Base-by-base conservation (phyloP, 2,329 filamentous ascomycete genomes). In the Arthroderma uncinatum region DNA sequence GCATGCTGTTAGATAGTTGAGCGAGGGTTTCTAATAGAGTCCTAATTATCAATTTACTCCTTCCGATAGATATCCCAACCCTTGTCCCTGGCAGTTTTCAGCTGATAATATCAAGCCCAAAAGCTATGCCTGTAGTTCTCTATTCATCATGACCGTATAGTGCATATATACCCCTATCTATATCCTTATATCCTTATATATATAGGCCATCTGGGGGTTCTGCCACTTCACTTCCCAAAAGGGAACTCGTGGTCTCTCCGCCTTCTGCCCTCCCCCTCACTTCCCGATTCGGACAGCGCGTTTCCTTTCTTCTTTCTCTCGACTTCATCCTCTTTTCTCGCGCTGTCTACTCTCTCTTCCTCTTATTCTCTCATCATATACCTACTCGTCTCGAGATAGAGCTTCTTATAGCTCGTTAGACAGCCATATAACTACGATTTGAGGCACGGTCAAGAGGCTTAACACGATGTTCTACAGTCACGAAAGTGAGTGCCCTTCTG, bases 401-500 rank as follows among this genome's bases (percentile, higher is more conserved):
- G n/a, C n/a, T n/a, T n/a, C 16, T 16, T 40, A 16, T 40, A 21
- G 16, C n/a, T 16, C 3, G 14, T 40, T 16, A 2, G n/a, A 42
- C 19, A 19, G n/a, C 36, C 36, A 37, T 4, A 19, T 14, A 40
- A 40, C 14, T 6, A 16, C 39, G 4, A 12, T 23, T 10, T 21
- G 23, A 9, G 12, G 16, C 19, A 10, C 10, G 30, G 23, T 42
- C 36, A 19, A 42, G 19, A 21, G 19, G 16, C 6, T 12, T 36
- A 12, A 30, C 59, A 63, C 59, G 58, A 96, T 96, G 91, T 96
- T 96, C 70, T 97, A 95, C 75, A 94, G 88, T 65, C 89, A 95
- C 74, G 91, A 96, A 73, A 89, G 92, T 93, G 76, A 68, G 84
- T 73, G 2, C 30, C 28, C 14, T 16, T 8, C 28, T 5, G 4